Conservation (phyloP, 805 yeast species). For the Komagataella pseudopastoris region DNA sequence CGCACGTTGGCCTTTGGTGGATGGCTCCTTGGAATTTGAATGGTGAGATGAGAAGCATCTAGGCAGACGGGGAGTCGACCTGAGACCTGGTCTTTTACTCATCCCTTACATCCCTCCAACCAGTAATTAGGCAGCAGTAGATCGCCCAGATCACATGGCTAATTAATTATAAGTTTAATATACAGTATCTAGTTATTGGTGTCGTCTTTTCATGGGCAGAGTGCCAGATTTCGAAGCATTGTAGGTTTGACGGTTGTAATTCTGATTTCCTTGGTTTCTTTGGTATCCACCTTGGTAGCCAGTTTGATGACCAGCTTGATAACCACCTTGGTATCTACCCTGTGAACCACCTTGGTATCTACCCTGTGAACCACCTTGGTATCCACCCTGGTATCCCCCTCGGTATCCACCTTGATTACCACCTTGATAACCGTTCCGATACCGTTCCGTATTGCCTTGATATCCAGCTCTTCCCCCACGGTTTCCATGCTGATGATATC, state of each 20-base stretch:
- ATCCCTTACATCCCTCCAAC: too few relatives aligned
- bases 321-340: constrained; percentile 4
- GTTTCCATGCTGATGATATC: constrained; percentile 4
- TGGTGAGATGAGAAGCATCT: too few relatives aligned
- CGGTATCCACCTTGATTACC: constrained; percentile 8
- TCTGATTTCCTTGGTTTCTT: background rate
- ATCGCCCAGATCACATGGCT: background rate
- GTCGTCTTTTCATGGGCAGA: background rate
- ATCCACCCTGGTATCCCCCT: constrained; percentile 5
- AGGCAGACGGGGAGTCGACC: too few relatives aligned
- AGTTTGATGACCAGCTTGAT: constrained; percentile 2
- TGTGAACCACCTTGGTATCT: background rate
- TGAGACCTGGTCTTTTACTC: too few relatives aligned
- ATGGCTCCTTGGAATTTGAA: too few relatives aligned
- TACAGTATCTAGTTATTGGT: background rate
- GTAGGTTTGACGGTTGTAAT: background rate
- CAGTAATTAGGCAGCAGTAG: too few relatives aligned
- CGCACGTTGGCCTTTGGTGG: background rate
- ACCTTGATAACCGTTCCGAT: constrained; percentile 10
- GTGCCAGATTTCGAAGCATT: background rate
- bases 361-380: constrained; percentile 3
- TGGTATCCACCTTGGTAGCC: background rate
- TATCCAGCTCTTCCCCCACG: constrained; percentile 9
- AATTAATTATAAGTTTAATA: too few relatives aligned
- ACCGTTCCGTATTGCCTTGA: constrained; percentile 4